phyloP scores from a whole-genome alignment of 371 early-diverging fungal genomes.

The Mucor irregularis region DNA sequence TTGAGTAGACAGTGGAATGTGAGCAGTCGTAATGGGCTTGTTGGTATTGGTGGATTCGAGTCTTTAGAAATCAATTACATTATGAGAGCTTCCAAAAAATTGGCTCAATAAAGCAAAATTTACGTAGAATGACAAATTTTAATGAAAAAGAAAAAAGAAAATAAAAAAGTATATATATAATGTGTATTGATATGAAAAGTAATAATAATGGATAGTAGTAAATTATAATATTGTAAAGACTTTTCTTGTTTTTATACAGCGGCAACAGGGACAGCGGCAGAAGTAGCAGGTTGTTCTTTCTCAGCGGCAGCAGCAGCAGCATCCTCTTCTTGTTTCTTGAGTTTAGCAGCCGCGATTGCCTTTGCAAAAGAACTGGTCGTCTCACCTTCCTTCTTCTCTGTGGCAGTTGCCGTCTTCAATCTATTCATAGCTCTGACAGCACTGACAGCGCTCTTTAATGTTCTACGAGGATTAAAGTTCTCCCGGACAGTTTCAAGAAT shows the following conservation, averaged over 20 bases:
- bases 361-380: constrained; percentile 3
- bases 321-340: constrained; percentile 1
- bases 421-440: constrained; percentile 44
- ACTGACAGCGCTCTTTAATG: constrained; percentile 40
- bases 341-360: not conserved
- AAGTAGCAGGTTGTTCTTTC: not conserved
- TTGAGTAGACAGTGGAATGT: constrained; percentile 42
- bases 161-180: not conserved
- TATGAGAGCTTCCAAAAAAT: constrained; percentile 36
- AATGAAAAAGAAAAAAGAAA: too few species aligned
- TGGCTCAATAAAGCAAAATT: constrained; percentile 13
- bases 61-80: constrained; percentile 52
- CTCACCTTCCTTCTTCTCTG: not conserved
- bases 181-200: not conserved
- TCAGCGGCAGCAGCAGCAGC: not conserved
- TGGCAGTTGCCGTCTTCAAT: constrained; percentile 8
- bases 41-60: constrained; percentile 38
- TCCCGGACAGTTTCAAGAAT: constrained; percentile 71
- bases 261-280: constrained; percentile 6
- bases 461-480: constrained; percentile 60
- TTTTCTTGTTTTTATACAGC: not conserved
- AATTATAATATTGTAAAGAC: not conserved
- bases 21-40: constrained; percentile 29
- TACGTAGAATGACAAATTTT: too few species aligned
- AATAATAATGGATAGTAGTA: not conserved